These are phyloP conservation scores for Phycomyces nitens DNA, from an alignment of 192 early-diverging fungal species.

Conservation along the genomic window DNA sequence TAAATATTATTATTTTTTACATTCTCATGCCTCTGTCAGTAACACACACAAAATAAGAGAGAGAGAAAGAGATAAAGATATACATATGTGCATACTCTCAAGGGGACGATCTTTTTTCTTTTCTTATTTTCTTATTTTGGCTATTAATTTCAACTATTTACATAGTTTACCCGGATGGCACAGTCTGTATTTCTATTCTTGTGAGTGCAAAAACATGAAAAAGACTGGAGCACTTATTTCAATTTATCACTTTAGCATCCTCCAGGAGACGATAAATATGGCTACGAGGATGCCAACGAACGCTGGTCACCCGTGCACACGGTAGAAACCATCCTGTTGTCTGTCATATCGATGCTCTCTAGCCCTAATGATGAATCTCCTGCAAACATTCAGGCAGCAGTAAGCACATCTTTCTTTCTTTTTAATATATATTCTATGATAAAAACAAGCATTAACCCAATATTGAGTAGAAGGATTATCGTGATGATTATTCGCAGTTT, in stretches of 20 bases:
- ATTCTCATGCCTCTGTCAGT: no score
- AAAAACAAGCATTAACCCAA: not conserved
- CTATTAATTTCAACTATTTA: not conserved
- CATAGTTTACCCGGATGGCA: conserved; percentile 80
- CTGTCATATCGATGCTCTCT: conserved; percentile 89
- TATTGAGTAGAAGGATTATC: conserved; percentile 68
- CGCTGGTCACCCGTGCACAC: conserved; percentile 96
- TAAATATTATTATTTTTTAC: conserved; percentile 23
- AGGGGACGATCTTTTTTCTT: not conserved
- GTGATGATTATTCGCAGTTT: conserved; percentile 63
- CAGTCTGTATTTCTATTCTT: conserved; percentile 96
- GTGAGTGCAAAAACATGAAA: conserved; percentile 45
- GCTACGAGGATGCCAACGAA: conserved; percentile 87
- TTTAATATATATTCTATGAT: not conserved
- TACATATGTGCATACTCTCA: not conserved
- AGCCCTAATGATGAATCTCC: conserved; percentile 93
- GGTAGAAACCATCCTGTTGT: conserved; percentile 88
- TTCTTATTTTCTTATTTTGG: not conserved
- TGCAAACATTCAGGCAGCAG: conserved; percentile 93
- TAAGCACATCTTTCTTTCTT: conserved; percentile 39
- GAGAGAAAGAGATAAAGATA: not conserved
- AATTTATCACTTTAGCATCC: conserved; percentile 43
- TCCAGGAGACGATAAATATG: conserved; percentile 84
- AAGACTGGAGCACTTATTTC: not conserved
- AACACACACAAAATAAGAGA: not conserved